Percentiles rank a stretch among this genome's conserved stretches.
Evolutionary conservation across 331 rosid genomes (phyloP).

Genomic region (Malus hybrid): DNA sequence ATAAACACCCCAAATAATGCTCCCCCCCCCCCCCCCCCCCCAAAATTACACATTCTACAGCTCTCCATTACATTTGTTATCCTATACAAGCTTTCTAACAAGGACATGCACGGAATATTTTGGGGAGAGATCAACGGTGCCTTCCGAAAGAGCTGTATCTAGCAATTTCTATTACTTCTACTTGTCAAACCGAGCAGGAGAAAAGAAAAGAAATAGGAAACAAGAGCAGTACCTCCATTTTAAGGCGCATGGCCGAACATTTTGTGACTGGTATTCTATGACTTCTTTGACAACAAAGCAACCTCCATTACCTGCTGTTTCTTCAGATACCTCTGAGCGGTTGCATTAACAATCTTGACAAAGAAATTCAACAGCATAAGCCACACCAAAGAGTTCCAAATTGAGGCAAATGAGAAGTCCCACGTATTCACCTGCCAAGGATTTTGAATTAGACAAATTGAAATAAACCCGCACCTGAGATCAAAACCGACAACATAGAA

Average conservation of each 20-base stretch:
- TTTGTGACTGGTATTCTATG: slow-evolving; percentile 6
- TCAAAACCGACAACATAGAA: neutral
- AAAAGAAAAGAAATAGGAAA: neutral
- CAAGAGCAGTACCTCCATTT: slow-evolving; percentile 15
- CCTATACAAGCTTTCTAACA: slow-evolving; percentile 40
- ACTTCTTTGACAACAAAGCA: slow-evolving; percentile 27
- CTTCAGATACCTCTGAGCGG: slow-evolving; percentile 73
- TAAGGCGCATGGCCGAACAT: slow-evolving; percentile 4
- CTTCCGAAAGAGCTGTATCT: slow-evolving; percentile 21
- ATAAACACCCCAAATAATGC: slow-evolving; percentile 42
- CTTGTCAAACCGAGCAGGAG: neutral
- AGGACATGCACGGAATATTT: slow-evolving; percentile 8
- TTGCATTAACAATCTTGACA: slow-evolving; percentile 77
- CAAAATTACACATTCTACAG: slow-evolving; percentile 21
- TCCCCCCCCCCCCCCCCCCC: slow-evolving; percentile 36
- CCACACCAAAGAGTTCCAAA: slow-evolving; percentile 95
- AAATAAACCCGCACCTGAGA: neutral
- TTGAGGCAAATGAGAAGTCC: slow-evolving; percentile 74
- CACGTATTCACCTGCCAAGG: slow-evolving; percentile 59
- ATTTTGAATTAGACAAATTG: neutral
- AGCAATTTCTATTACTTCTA: slow-evolving; percentile 22
- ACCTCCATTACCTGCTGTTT: slow-evolving; percentile 61
- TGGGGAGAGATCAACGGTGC: slow-evolving; percentile 19
- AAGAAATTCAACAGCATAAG: slow-evolving; percentile 90
- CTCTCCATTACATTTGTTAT: slow-evolving; percentile 19